Percentiles rank a stretch among this genome's conserved stretches.
phyloP scores from a whole-genome alignment of 192 early-diverging fungal species.

The Rhizophagus prolifer region DNA sequence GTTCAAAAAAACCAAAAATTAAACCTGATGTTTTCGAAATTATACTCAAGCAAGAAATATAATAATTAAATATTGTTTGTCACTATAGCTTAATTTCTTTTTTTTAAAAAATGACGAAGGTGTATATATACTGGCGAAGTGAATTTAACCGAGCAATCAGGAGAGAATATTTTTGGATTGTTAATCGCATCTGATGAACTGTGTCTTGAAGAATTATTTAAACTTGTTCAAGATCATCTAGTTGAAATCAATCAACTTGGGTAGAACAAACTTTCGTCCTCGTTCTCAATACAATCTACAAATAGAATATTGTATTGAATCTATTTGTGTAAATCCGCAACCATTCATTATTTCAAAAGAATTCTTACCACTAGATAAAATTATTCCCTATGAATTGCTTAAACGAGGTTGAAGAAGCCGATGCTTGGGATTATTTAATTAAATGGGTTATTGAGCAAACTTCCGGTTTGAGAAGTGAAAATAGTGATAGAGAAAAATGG shows the following conservation, averaged over 20 bases:
- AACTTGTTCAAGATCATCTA: conserved; percentile 9
- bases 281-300: neutral
- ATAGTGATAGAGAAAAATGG: no score
- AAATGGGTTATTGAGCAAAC: conserved; percentile 7
- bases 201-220: conserved; percentile 11
- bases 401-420: neutral
- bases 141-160: conserved; percentile 5
- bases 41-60: no score
- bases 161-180: neutral
- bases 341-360: conserved; percentile 7
- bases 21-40: no score
- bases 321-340: neutral
- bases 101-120: neutral
- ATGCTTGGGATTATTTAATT: conserved; percentile 9
- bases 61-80: no score
- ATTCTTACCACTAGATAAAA: neutral
- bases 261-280: neutral
- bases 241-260: conserved; percentile 11
- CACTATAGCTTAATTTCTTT: no score
- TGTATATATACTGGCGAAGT: conserved; percentile 6
- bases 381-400: no score
- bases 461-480: no score
- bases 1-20: no score
- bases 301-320: conserved; percentile 5
- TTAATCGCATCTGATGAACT: conserved; percentile 24